Conservation (phyloP, 1,284 basidiomycete genomes). For the Agroathelia rolfsii region DNA sequence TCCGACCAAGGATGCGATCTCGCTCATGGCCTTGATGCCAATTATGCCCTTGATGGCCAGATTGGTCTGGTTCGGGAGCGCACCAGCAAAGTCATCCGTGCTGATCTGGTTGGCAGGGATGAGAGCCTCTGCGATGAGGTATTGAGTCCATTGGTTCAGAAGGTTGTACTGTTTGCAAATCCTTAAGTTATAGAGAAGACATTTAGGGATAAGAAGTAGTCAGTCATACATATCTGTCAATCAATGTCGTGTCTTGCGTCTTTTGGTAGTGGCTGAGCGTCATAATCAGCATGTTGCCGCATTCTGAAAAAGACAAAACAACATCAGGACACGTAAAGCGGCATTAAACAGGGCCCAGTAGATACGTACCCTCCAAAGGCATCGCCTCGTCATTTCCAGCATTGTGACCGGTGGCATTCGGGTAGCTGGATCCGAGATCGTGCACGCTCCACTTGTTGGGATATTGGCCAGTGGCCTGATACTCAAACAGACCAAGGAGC, state of each 20-base stretch:
- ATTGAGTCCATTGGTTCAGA: constrained; percentile 65
- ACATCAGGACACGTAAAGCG: background rate
- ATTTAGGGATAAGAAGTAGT: constrained; percentile 5
- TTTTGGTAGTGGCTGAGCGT: constrained; percentile 57
- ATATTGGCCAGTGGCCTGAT: constrained; percentile 56
- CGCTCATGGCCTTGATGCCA: constrained; percentile 17
- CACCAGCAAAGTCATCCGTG: constrained; percentile 59
- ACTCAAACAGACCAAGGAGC: constrained; percentile 51
- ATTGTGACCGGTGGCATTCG: constrained; percentile 46
- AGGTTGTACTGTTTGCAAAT: constrained; percentile 33
- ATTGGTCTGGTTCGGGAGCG: constrained; percentile 7
- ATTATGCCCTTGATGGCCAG: constrained; percentile 10
- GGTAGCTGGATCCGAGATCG: constrained; percentile 45
- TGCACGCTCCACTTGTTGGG: constrained; percentile 56
- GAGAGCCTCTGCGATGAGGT: constrained; percentile 56
- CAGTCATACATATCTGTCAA: constrained; percentile 41
- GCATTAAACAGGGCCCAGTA: background rate
- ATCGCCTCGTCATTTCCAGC: constrained; percentile 52
- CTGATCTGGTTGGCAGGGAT: constrained; percentile 53
- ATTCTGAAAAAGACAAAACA: constrained; percentile 29
- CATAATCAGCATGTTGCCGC: constrained; percentile 72
- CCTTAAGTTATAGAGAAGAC: constrained; percentile 1
- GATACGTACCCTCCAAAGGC: constrained; percentile 46
- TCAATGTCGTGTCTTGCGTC: constrained; percentile 42
- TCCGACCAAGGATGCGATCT: constrained; percentile 43